Evolutionary conservation across 805 yeast genomes (phyloP), one percentile per base, ranked within the genome.

Genomic region (Isabelozyma rhagii): DNA sequence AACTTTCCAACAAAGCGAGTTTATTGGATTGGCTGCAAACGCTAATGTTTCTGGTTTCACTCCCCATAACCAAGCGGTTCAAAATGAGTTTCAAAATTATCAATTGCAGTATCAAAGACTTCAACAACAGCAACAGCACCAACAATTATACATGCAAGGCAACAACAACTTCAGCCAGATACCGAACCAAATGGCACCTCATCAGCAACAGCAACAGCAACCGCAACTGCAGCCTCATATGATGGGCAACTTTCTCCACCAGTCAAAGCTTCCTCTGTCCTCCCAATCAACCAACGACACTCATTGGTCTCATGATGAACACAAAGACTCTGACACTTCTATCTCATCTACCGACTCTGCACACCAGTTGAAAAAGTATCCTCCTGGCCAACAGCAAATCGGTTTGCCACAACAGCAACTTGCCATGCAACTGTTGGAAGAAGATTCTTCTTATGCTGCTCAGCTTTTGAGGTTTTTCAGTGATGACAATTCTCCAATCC

Each of bases 351-450:
- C 54, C 49, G 72, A 68, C 27, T 41, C 44, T 18, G 44, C 44
- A 8, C 10, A 17, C 11, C 49, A 42, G 29, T 36, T 31, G 39
- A 36, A 43, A 43, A 43, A 40, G 25, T 44, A 38, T 49, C 44
- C 41, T 31, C 34, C 43, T 43, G 31, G 48, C 44, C 52, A 50
- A 17, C 50, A 31, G 8, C n/a, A 9, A 10, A 31, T 31, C n/a
- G 36, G 36, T 4, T 31, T 31, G 34, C 40, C 14, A 21, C 40
- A n/a, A 29, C 39, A 13, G 25, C 29, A 25, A 42, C 45, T 25
- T 42, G 36, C 45, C 77, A 55, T 82, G 72, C 64, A 83, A 80
- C 61, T 72, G 18, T 50, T 55, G 1, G 85, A 82, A 50, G 84
- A 81, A 47, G 80, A 78, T 36, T 59, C 54, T 39, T 51, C 69